These are phyloP conservation scores for Rugosomyces carneus DNA, from an alignment of 1,284 basidiomycete genomes.

Conservation along the genomic window DNA sequence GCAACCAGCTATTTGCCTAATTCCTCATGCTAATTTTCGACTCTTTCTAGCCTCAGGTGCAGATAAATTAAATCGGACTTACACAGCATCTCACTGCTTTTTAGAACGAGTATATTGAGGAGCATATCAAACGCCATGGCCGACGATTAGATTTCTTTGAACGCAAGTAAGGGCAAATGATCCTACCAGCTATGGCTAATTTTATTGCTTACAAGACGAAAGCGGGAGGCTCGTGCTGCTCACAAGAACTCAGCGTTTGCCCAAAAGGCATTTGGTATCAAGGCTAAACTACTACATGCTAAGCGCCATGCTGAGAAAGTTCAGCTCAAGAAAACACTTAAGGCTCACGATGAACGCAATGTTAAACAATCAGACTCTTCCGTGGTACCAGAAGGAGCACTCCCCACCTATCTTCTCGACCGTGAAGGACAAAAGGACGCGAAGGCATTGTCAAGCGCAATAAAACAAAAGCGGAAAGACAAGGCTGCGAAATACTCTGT, in stretches of 20 bases:
- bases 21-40: constrained; percentile 10
- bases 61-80: background rate
- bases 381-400: constrained; percentile 79
- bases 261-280: constrained; percentile 94
- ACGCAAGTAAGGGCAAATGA: constrained; percentile 48
- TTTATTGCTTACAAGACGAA: constrained; percentile 61
- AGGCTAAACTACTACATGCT: constrained; percentile 96
- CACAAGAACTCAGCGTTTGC: constrained; percentile 86
- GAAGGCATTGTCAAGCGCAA: constrained; percentile 93
- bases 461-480: constrained; percentile 99
- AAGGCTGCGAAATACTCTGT: constrained; percentile 98
- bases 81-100: constrained; percentile 1
- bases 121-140: constrained; percentile 84
- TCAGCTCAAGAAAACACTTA: constrained; percentile 98
- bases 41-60: constrained; percentile 62
- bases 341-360: constrained; percentile 97
- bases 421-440: constrained; percentile 97
- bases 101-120: constrained; percentile 89
- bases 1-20: constrained; percentile 2
- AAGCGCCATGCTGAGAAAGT: constrained; percentile 97
- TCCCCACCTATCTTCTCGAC: constrained; percentile 94
- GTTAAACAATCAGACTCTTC: constrained; percentile 89
- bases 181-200: constrained; percentile 5
- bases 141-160: constrained; percentile 83
- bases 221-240: constrained; percentile 86